Percentiles rank a stretch among this genome's conserved stretches.
phyloP scores from a whole-genome alignment of 768 basidiomycete species.

The Pulveroboletus ravenelii region DNA sequence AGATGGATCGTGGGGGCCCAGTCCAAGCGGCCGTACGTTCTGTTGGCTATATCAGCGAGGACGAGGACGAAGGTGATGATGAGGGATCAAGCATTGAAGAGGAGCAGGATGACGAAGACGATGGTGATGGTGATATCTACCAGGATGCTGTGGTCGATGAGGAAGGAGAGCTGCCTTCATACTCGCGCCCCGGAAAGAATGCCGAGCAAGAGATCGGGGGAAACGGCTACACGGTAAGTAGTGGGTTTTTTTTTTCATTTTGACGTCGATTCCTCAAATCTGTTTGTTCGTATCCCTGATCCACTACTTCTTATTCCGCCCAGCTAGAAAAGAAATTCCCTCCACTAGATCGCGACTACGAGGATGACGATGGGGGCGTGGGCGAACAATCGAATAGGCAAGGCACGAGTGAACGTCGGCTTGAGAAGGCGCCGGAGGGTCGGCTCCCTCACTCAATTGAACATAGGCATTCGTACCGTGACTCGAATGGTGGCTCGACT shows the following conservation, averaged over 20 bases:
- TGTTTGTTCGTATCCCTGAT: not conserved
- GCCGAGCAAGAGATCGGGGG: conserved; percentile 38
- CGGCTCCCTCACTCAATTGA: conserved; percentile 32
- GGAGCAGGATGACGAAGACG: conserved; percentile 46
- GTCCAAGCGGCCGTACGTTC: conserved; percentile 88
- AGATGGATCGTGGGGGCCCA: conserved; percentile 87
- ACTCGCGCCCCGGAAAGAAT: conserved; percentile 45
- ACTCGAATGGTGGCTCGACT: conserved; percentile 11
- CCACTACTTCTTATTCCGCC: conserved; percentile 3
- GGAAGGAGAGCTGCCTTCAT: conserved; percentile 58
- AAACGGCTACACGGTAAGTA: conserved; percentile 63
- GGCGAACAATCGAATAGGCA: conserved; percentile 21
- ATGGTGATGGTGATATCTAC: conserved; percentile 48
- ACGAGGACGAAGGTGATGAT: conserved; percentile 53
- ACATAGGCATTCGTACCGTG: not conserved
- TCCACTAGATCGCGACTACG: conserved; percentile 12
- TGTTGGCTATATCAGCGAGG: conserved; percentile 85
- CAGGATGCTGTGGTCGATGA: conserved; percentile 34
- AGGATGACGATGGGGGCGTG: not conserved
- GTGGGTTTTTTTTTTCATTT: not conserved
- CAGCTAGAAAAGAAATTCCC: conserved; percentile 45
- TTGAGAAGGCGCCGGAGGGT: conserved; percentile 72
- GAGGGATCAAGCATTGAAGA: conserved; percentile 52
- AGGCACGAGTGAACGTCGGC: conserved; percentile 53
- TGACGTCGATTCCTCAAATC: not conserved